Base-by-base conservation (phyloP, 176 grass and related monocot species). In the Eremochloa ophiuroides region DNA sequence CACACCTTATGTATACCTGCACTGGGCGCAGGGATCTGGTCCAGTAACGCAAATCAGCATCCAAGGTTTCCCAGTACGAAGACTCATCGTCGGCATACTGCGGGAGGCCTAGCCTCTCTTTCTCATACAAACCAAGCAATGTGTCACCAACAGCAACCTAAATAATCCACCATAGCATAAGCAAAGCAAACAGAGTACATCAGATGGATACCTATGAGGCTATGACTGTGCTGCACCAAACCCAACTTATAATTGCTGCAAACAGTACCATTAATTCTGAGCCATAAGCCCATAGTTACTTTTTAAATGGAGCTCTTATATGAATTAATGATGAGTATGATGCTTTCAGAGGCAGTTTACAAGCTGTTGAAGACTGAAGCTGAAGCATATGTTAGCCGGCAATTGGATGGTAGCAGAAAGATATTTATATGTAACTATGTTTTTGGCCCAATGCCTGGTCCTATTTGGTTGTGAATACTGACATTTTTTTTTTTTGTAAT, bases 31-130 rank as follows among this genome's bases (percentile, higher is more conserved):
- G 65, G 40, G 85, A 81, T 79, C 96, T 91, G 64, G 89, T 83
- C 96, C 96, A 99, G 77, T 95, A 88, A 66, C 82, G 76, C 75
- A 99, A 84, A 99, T 99, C 93, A 42, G 91, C 82, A 77, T 99
- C 96, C 88, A 95, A 82, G 44, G 50, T 88, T 41, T 93, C 80
- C 91, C 96, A 95, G 85, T 82, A 91, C 26, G 64, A 39, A 41
- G 33, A 67, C 3, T 69, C 75, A 11, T 82, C 71, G 25, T 83
- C 23, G 38, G 56, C 89, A 66, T 89, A 90, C 4, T 31, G 79
- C 7, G 74, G 79, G 67, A 74, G 74, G 40, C 73, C 74, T 74
- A 80, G 14, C 77, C 81, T 91, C 83, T 91, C 88, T 78, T 84
- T 88, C 80, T 79, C 73, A 25, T 73, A 80, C 70, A 77, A 85